These are phyloP conservation scores for Amylocystis lapponica DNA, from an alignment of 768 basidiomycete genomes.

Conservation along the genomic window DNA sequence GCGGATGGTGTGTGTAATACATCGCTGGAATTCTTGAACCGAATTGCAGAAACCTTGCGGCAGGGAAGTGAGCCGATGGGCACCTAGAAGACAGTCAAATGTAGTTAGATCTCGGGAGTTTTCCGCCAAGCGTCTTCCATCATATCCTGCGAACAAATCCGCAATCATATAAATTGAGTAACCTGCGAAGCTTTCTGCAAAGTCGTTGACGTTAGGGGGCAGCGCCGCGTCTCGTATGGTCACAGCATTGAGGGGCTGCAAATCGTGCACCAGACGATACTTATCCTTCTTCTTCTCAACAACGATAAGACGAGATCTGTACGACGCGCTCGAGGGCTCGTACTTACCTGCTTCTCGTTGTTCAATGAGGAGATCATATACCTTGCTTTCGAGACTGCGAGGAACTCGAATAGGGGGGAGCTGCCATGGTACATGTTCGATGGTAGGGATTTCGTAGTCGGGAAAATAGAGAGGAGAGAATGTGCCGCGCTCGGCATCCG, in stretches of 20 bases:
- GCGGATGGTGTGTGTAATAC: too few species aligned
- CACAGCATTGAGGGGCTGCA: conserved; percentile 15
- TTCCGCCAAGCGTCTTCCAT: conserved; percentile 5
- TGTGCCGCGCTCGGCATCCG: too few species aligned
- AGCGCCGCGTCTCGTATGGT: conserved; percentile 14
- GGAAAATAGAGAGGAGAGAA: conserved; percentile 11
- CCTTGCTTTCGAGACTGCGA: too few species aligned
- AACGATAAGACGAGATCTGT: conserved; percentile 12
- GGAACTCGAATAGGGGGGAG: too few species aligned
- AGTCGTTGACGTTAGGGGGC: too few species aligned
- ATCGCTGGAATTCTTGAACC: conserved; percentile 7
- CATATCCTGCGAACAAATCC: too few species aligned
- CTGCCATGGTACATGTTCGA: too few species aligned
- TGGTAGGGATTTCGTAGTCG: too few species aligned
- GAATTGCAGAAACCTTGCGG: conserved; percentile 12
- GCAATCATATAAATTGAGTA: too few species aligned
- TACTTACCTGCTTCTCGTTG: conserved; percentile 10
- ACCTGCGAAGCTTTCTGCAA: too few species aligned
- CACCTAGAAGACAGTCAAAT: too few species aligned
- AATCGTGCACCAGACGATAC: conserved; percentile 12
- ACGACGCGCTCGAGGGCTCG: conserved; percentile 15
- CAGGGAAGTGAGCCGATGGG: conserved; percentile 3
- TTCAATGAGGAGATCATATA: conserved; percentile 1
- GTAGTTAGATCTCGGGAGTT: too few species aligned
- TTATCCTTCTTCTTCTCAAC: conserved; percentile 14